Evolutionary conservation across 2,329 filamentous ascomycete genomes (phyloP), one percentile per base, ranked within the genome.

Genomic region (Dichotomopilus funicola): DNA sequence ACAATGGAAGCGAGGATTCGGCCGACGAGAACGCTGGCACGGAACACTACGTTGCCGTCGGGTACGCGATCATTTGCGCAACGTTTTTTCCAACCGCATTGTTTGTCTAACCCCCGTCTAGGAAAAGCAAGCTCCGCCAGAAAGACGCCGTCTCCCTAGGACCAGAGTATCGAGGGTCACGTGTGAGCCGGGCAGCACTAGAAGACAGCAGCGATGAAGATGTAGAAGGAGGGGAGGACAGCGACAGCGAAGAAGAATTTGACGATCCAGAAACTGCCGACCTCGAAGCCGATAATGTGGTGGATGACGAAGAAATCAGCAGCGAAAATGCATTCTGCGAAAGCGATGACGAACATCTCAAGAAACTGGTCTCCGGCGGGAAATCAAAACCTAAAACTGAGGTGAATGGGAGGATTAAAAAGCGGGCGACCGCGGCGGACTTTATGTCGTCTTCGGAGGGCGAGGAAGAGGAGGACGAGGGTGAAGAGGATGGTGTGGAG

Each of bases 41-140:
- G 36, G 92, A 96, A 65, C 92, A 97, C 69, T 97, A 97, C 68
- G 80, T 88, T 44, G 72, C 79, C 51, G 89, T 96, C 36, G 87
- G 86, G 78, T 87, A 74, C 33, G 55, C 37, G 6, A 11, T 2
- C 19, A n/a, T 37, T 1, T 3, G 2, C 31, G 11, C 19, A 9
- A 6, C 37, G 10, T 10, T 37, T 13, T 13, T 6, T 42, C 12
- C 8, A 38, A 38, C 13, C 11, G 6, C 13, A 11, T n/a, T n/a
- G 6, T 12, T 42, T 40, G 10, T 44, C 55, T 61, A 51, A 57
- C 54, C 3, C 8, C 37, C 60, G 13, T 48, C 59, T 58, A 86
- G 85, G 19, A 94, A 91, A 76, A 94, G 87, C 73, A 92, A 88
- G 68, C 75, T 96, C 62, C 84, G 90, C 61, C 86, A 89, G 67